These are phyloP conservation scores for Phaffomyces thermotolerans DNA, from an alignment of 805 yeast genomes.

Conservation along the genomic window DNA sequence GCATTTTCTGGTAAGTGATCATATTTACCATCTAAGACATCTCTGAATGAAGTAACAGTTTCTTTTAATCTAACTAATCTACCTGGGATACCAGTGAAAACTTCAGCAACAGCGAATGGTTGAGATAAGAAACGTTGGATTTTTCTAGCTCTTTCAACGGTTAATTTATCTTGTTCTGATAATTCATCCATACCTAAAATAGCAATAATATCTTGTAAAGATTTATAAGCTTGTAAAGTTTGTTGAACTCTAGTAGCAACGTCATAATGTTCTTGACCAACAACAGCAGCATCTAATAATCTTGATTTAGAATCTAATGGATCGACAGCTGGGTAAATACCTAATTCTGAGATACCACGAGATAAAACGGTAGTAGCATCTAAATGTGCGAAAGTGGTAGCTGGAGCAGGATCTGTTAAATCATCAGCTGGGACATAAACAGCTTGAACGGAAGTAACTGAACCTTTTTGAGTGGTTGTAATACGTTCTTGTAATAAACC, in stretches of 20 bases:
- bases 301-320: conserved; percentile 99
- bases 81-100: conserved; percentile 99
- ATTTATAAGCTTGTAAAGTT: conserved; percentile 99
- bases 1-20: conserved; percentile 99
- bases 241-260: conserved; percentile 94
- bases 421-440: conserved; percentile 99
- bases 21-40: conserved; percentile 96
- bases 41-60: conserved; percentile 91
- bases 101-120: conserved; percentile 99
- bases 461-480: conserved; percentile 99
- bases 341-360: conserved; percentile 98
- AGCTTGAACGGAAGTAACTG: conserved; percentile 99
- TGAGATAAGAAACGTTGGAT: conserved; percentile 99
- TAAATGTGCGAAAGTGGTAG: conserved; percentile 99
- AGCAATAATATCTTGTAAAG: conserved; percentile 99
- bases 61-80: conserved; percentile 95
- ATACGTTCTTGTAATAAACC: conserved; percentile 99
- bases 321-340: conserved; percentile 99
- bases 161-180: conserved; percentile 96
- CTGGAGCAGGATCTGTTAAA: conserved; percentile 99
- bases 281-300: conserved; percentile 93
- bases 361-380: conserved; percentile 99
- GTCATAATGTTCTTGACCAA: conserved; percentile 98
- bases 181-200: conserved; percentile 99
- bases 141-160: conserved; percentile 99